These are phyloP conservation scores for Cladosporium phlei DNA, from an alignment of 2,329 filamentous ascomycete genomes.

Conservation along the genomic window DNA sequence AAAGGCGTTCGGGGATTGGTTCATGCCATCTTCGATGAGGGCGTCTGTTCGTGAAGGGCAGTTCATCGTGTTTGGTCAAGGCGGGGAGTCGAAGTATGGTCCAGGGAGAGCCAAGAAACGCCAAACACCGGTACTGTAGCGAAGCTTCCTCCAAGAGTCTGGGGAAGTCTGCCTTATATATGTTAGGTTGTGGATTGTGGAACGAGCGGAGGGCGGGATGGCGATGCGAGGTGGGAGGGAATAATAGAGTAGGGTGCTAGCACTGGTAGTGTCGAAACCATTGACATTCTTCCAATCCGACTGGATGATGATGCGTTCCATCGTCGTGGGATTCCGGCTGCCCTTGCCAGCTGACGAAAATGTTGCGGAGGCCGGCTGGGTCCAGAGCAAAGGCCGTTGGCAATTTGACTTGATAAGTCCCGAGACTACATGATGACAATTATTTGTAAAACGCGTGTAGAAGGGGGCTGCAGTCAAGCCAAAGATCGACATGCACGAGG, in stretches of 20 bases:
- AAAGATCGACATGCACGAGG: too few relatives aligned
- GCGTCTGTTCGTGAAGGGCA: slow-evolving; percentile 59
- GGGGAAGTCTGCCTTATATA: slow-evolving; percentile 7
- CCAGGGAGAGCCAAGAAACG: too few relatives aligned
- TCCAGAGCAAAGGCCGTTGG: too few relatives aligned
- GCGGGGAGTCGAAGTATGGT: too few relatives aligned
- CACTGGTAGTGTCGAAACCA: not conserved
- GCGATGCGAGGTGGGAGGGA: not conserved
- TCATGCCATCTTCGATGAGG: slow-evolving; percentile 51
- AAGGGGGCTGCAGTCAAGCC: too few relatives aligned
- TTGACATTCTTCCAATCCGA: slow-evolving; percentile 2
- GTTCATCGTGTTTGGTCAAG: slow-evolving; percentile 57
- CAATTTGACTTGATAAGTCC: too few relatives aligned
- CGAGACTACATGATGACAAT: too few relatives aligned
- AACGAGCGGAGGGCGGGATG: not conserved
- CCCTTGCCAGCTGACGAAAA: slow-evolving; percentile 7
- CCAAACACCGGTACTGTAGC: not conserved
- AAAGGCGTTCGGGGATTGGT: slow-evolving; percentile 57
- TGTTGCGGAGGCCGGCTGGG: slow-evolving; percentile 8
- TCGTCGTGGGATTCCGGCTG: not conserved
- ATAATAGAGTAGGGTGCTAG: not conserved
- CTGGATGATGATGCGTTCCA: slow-evolving; percentile 7
- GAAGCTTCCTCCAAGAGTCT: slow-evolving; percentile 12
- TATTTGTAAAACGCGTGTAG: too few relatives aligned
- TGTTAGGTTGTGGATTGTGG: not conserved